phyloP scores from a whole-genome alignment of 495 filamentous ascomycete genomes.

The Podospora pseudocomata region DNA sequence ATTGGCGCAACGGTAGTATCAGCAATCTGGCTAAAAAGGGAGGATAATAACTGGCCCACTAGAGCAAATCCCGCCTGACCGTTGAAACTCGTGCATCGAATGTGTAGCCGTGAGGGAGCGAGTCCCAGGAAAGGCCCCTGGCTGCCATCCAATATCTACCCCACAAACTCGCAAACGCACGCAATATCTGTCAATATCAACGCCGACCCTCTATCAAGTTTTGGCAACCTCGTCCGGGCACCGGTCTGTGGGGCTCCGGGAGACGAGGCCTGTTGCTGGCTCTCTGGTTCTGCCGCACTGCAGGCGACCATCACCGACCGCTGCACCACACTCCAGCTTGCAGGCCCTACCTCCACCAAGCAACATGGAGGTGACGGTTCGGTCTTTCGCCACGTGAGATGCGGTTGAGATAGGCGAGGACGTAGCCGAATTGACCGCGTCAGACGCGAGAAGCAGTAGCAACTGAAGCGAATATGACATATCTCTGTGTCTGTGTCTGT shows the following conservation, averaged over 20 bases:
- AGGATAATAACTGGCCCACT: conserved; percentile 19
- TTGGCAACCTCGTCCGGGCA: conserved; percentile 12
- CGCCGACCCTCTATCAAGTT: conserved; percentile 19
- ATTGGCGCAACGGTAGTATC: conserved; percentile 25
- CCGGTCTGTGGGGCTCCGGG: conserved; percentile 25
- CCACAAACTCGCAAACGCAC: conserved; percentile 42
- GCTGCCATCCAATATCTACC: conserved; percentile 26
- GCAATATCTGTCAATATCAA: conserved; percentile 32
- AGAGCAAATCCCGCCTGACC: conserved; percentile 6
- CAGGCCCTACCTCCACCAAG: conserved; percentile 13
- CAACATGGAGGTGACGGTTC: conserved; percentile 14
- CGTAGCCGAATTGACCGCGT: conserved; percentile 13
- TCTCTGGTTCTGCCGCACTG: conserved; percentile 5
- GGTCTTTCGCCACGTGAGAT: conserved; percentile 25
- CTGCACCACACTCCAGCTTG: conserved; percentile 15
- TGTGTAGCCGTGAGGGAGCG: conserved; percentile 1
- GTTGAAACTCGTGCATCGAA: background rate
- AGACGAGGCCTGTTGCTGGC: background rate
- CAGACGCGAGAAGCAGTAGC: conserved; percentile 1
- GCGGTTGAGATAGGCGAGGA: conserved; percentile 10
- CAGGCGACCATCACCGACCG: conserved; percentile 8
- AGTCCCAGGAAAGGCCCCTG: conserved; percentile 18
- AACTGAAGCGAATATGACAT: conserved; percentile 10
- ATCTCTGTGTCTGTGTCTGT: background rate
- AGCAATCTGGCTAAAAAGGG: conserved; percentile 38